Base-by-base conservation (phyloP, 1,284 basidiomycete genomes). In the Gymnopus androsaceus region DNA sequence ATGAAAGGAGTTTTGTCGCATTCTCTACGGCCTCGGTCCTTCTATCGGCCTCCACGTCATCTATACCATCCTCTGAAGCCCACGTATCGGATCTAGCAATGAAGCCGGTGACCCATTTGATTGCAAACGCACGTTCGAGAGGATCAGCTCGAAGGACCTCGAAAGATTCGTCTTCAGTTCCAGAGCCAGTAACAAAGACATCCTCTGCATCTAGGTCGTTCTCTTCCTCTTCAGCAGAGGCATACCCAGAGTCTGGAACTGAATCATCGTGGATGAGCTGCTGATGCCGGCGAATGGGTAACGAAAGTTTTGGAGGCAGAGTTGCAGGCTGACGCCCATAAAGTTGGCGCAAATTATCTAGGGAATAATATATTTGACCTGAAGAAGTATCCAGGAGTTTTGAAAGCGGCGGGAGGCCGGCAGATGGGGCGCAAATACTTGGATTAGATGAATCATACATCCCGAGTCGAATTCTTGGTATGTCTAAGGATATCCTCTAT, bases 101-200 rank as follows among this genome's bases (percentile, higher is more conserved):
- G 59, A 91, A 77, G n/a, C 81, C 79, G 8, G 83, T 87, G 27
- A 84, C 61, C 82, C 82, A 83, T 61, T 69, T 74, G 57, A 81
- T 72, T 36, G 75, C 69, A 59, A 74, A 81, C 30, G 72, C 69
- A 45, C 78, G 76, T 62, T 83, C 81, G 58, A 80, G 68, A 28
- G 69, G 60, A 60, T 83, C 77, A 1, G 73, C 66, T 49, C 77
- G 76, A 40, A 83, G 68, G 42, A 72, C 59, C 3, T 69, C 67
- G 0, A 67, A 36, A 30, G 41, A 50, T 19, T 66, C 61, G 15
- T 62, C 58, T 34, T 57, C 51, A 15, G 54, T 52, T 5, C 52
- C 21, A 48, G 31, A 40, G 28, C 15, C 9, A 28, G 42, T 17
- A 19, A 47, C 31, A 34, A 49, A 30, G 5, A 21, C 33, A 6